Percentiles rank a stretch among this genome's conserved stretches.
phyloP scores from a whole-genome alignment of 257 asterid genomes.

The Buddleja alternifolia region DNA sequence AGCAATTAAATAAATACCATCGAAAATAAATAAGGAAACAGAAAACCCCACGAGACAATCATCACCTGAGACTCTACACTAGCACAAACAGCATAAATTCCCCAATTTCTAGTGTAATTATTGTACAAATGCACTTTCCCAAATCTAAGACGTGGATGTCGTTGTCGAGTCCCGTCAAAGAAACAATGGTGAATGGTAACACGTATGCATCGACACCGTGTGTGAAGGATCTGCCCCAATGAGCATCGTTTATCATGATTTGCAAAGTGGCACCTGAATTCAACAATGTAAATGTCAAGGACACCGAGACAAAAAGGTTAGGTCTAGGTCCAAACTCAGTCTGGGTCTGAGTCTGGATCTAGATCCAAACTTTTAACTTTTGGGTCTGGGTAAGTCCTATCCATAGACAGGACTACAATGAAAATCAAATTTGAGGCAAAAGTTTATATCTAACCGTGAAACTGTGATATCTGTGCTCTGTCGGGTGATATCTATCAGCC shows the following conservation, averaged over 20 bases:
- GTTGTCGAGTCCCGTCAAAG: conserved; percentile 87
- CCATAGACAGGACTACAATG: not conserved
- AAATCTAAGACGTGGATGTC: conserved; percentile 95
- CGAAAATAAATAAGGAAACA: not conserved
- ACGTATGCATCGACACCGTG: conserved; percentile 63
- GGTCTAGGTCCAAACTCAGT: too few relatives aligned
- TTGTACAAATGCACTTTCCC: conserved; percentile 89
- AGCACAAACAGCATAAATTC: conserved; percentile 88
- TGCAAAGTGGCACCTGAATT: conserved; percentile 70
- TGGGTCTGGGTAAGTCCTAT: too few relatives aligned
- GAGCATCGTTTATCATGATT: conserved; percentile 78
- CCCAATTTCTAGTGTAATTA: conserved; percentile 78
- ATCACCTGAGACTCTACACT: conserved; percentile 91
- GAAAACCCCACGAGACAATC: not conserved
- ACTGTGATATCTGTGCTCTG: conserved; percentile 86
- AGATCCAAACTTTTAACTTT: too few relatives aligned
- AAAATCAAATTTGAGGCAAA: not conserved
- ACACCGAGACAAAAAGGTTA: too few relatives aligned
- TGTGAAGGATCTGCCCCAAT: conserved; percentile 80
- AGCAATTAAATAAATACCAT: not conserved
- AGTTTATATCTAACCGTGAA: conserved; percentile 57
- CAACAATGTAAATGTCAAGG: not conserved
- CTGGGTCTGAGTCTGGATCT: too few relatives aligned
- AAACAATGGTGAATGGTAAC: conserved; percentile 96
- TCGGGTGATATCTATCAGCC: conserved; percentile 73